Conservation (phyloP, 208 protist species). For the Tetramitus jugosus region DNA sequence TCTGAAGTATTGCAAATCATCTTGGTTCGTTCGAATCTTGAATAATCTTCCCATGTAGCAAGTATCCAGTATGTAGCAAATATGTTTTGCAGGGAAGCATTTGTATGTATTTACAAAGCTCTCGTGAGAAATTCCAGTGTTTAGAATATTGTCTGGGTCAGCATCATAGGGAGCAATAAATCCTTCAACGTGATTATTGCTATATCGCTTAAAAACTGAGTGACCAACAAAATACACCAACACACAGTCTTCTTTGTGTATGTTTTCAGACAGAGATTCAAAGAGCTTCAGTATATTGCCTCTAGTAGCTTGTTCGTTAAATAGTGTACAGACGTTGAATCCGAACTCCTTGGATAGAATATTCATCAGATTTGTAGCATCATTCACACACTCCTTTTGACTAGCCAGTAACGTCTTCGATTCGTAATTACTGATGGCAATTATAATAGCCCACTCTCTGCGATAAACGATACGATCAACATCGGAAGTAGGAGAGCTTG, state of each 20-base stretch:
- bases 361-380: background rate
- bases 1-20: too few species aligned
- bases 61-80: background rate
- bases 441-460: conserved; percentile 15
- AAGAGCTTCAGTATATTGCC: background rate
- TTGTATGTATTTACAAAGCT: background rate
- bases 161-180: background rate
- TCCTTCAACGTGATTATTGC: background rate
- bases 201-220: background rate
- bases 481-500: too few species aligned
- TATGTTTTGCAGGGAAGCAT: background rate
- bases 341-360: conserved; percentile 4
- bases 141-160: background rate
- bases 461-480: background rate
- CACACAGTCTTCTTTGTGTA: background rate
- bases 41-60: conserved; percentile 1
- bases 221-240: background rate
- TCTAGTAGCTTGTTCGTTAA: conserved; percentile 5
- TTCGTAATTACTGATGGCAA: conserved; percentile 9
- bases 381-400: background rate
- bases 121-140: conserved; percentile 5
- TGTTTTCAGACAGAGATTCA: background rate
- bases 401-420: background rate
- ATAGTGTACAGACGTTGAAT: background rate
- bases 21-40: background rate